Evolutionary conservation across 2,329 filamentous ascomycete genomes (phyloP), one percentile per base, ranked within the genome.

Genomic region (Cryphonectria radicalis): DNA sequence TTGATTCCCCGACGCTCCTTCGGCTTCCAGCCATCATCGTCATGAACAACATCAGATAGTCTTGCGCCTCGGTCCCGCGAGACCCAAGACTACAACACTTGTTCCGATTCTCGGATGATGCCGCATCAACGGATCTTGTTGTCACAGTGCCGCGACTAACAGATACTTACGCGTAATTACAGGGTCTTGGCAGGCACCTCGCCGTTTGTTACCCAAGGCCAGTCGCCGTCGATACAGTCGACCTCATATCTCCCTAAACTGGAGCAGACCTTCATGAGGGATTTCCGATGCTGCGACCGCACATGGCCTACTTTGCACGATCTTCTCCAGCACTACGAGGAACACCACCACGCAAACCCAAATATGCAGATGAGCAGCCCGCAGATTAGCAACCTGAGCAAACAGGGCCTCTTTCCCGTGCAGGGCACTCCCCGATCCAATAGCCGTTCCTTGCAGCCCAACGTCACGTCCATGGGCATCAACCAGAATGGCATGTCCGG

Each of bases 111-210:
- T 53, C 71, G 62, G 64, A 40, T 50, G 50, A 42, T 50, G 46
- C 65, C 63, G 66, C 46, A 25, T 60, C 25, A 50, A 50, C 60
- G 35, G 37, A 42, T 46, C 19, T 50, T 69, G 57, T 60, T 46
- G 46, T 43, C 68, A 42, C 46, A 57, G 63, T 53, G 68, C 62
- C 42, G 55, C 69, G 76, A 73, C 78, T 80, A 76, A 82, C 77
- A 63, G 6, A n/a, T 72, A 32, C 70, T 76, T 71, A 75, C 62
- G 76, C 71, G 76, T 75, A 77, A 76, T 42, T 32, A 72, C 80
- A 98, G 94, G 81, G 95, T 98, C 79, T 91, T 97, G 80, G 98
- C 98, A 93, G 95, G 96, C 77, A 98, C 94, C 25, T 98, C 96
- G n/a, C 96, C 96, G 14, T 97, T 95, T 78, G 80, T 84, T 72